These are phyloP conservation scores for Vaccinium corymbosum DNA, from an alignment of 148 eudicot genomes.

Conservation along the genomic window DNA sequence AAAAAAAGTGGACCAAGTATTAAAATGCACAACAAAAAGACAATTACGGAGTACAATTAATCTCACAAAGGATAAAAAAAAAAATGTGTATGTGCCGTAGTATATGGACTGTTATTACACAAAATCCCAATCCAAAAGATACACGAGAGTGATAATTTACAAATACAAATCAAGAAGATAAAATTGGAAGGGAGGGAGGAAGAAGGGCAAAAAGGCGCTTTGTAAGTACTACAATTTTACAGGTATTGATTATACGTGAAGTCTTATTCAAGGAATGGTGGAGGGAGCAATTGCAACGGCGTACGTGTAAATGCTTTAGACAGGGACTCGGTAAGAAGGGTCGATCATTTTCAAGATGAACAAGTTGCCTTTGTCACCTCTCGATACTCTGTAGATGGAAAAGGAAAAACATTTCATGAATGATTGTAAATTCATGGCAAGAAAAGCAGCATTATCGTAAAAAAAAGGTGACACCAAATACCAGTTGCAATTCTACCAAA, in stretches of 20 bases:
- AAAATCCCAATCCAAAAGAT: background rate
- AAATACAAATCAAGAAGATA: background rate
- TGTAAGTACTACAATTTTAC: background rate
- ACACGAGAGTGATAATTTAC: background rate
- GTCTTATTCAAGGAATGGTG: background rate
- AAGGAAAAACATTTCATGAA: background rate
- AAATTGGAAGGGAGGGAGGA: background rate
- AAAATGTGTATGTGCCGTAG: too few relatives aligned
- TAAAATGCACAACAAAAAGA: too few relatives aligned
- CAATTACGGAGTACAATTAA: too few relatives aligned
- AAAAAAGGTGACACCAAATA: background rate
- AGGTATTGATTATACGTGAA: background rate
- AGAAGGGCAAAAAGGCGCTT: background rate
- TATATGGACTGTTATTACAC: too few relatives aligned
- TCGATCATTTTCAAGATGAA: conserved; percentile 84
- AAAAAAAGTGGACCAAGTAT: too few relatives aligned
- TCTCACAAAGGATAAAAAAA: too few relatives aligned
- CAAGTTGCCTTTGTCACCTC: conserved; percentile 94
- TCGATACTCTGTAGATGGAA: conserved; percentile 56
- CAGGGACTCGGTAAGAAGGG: conserved; percentile 67
- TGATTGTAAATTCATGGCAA: background rate
- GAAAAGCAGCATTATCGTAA: background rate
- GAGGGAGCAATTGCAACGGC: background rate
- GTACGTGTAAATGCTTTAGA: background rate
- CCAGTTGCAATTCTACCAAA: background rate